Base-by-base conservation (phyloP, 2,329 filamentous ascomycete species). In the Xylaria sp. region DNA sequence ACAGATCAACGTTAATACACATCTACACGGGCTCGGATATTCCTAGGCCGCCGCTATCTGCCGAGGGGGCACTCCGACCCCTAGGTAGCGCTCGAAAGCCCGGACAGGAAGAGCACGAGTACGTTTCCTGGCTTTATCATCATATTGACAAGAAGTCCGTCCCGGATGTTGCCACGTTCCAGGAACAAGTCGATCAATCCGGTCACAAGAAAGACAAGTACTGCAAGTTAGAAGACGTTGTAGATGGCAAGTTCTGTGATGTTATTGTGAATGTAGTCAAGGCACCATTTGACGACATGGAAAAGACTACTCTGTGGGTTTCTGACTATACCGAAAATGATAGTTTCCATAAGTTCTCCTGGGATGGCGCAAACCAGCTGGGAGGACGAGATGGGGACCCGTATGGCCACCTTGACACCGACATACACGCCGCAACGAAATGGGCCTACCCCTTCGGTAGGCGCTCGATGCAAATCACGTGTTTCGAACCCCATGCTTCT, bases 261-360 rank as follows among this genome's bases (percentile, higher is more conserved):
- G 72, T 96, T 1, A 79, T 91, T 17, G 92, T 85, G 1, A 84
- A 93, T 71, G 85, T 96, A 2, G 83, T 93, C 47, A 80, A 74
- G 46, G 75, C 79, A 2, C 83, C 83, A 0, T 80, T 74, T 43
- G 76, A 80, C 29, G 19, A 68, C 6, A 71, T 72, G 21, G 80
- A 83, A 25, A 83, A 76, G 58, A 76, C 85, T 11, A 85, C 86
- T 4, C 66, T 97, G 0, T 93, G 93, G 79, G 78, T 96, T 17
- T 90, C 91, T 0, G 93, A 97, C 75, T 97, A 93, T 74, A 96
- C 92, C 0, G 78, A 85, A 52, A 92, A 97, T 70, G 71, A 80
- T 0, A 62, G 70, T 1, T 87, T 97, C 60, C 88, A 83, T 66
- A 75, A 87, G 35, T 86, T 78, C 49, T 69, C 71, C 10, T 75